A percentile compares a stretch with the other conserved stretches of the same genome.
phyloP scores from a whole-genome alignment of 2,329 filamentous ascomycete species.

The Fusarium foetens region DNA sequence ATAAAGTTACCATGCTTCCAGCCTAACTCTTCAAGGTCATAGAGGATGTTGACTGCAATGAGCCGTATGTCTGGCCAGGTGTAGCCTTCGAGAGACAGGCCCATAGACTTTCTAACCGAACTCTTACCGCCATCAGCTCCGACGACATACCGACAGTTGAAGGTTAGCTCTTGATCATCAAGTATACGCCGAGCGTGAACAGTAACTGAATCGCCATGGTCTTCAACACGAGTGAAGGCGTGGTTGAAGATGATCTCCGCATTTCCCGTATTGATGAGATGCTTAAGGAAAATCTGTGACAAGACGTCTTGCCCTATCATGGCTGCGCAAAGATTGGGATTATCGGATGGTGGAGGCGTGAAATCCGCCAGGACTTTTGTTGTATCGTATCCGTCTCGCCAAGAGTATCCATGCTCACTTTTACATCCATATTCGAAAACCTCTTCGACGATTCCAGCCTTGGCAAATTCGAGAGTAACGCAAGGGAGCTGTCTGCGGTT shows the following conservation, averaged over 20 bases:
- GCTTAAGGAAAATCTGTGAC: not conserved
- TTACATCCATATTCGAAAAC: accelerated
- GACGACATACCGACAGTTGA: not conserved
- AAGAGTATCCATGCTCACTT: not conserved
- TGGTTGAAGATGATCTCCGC: not conserved
- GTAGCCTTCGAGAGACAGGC: not conserved
- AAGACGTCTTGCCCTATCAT: not conserved
- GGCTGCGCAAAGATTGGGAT: not conserved
- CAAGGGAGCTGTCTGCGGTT: not conserved
- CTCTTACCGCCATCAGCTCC: not conserved
- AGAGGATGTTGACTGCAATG: not conserved
- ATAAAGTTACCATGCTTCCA: not conserved
- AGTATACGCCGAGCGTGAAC: not conserved
- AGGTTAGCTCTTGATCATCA: not conserved
- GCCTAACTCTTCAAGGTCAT: not conserved
- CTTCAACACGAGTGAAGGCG: not conserved
- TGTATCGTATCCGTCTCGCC: not conserved
- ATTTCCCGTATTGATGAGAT: not conserved
- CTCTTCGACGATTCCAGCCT: not conserved
- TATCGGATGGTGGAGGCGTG: not conserved
- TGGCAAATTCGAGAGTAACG: not conserved
- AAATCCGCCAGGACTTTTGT: not conserved
- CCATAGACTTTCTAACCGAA: not conserved
- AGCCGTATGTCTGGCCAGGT: not conserved
- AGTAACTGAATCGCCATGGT: not conserved